These are phyloP conservation scores for Tylopilus plumbeoviolaceoides DNA, from an alignment of 768 basidiomycete genomes.

Conservation along the genomic window DNA sequence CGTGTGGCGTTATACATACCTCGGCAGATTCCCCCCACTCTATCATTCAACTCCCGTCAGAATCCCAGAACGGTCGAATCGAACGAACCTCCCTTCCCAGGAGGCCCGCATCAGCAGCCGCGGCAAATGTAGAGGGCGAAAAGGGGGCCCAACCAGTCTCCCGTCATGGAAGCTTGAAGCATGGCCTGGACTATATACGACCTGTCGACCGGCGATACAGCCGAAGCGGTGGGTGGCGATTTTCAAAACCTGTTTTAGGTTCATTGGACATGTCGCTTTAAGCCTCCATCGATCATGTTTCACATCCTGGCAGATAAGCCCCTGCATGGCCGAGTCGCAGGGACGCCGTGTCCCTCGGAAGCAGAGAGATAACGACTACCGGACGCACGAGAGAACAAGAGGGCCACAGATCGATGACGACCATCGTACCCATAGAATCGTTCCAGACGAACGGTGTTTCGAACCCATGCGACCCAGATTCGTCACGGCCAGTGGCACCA, in stretches of 20 bases:
- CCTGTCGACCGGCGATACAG: not conserved
- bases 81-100: not conserved
- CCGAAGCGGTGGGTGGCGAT: not conserved
- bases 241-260: conserved; percentile 1
- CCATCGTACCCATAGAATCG: not conserved
- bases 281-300: conserved; percentile 1
- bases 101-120: not conserved
- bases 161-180: no score
- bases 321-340: not conserved
- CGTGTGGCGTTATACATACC: not conserved
- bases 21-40: not conserved
- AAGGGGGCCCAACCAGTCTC: not conserved
- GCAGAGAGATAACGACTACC: not conserved
- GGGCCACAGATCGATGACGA: conserved; percentile 1
- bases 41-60: not conserved
- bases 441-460: not conserved
- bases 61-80: not conserved
- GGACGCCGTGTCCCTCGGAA: conserved; percentile 7
- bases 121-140: no score
- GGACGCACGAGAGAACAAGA: not conserved
- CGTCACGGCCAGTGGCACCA: not conserved
- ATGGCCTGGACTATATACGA: no score
- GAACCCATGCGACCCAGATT: conserved; percentile 1
- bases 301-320: conserved; percentile 9
- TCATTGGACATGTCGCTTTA: not conserved